A percentile compares a stretch with the other conserved stretches of the same genome.
Conservation (phyloP, 495 filamentous ascomycete genomes). For the Bathelium albidoporum region DNA sequence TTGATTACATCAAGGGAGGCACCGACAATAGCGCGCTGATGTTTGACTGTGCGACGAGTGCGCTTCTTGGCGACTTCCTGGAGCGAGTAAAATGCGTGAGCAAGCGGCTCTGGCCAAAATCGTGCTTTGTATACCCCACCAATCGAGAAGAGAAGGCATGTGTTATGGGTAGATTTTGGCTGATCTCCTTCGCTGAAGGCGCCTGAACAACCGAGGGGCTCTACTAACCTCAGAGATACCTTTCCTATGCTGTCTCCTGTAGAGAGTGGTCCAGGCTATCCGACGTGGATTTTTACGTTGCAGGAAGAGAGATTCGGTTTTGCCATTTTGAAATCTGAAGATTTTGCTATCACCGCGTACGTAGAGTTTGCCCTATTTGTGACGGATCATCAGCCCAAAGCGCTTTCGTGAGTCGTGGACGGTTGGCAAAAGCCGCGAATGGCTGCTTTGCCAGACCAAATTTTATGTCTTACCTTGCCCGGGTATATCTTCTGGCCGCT, state of each 20-base stretch:
- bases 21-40: conserved; percentile 97
- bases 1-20: conserved; percentile 99
- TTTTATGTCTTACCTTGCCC: conserved; percentile 70
- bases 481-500: conserved; percentile 97
- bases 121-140: not conserved
- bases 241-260: conserved; percentile 98
- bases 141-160: no score
- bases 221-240: conserved; percentile 96
- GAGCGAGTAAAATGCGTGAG: conserved; percentile 12
- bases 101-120: not conserved
- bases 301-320: conserved; percentile 98
- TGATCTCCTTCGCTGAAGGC: no score
- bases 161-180: no score
- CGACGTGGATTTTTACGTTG: conserved; percentile 99
- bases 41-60: conserved; percentile 94
- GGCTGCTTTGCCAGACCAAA: no score
- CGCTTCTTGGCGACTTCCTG: conserved; percentile 99
- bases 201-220: not conserved
- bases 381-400: conserved; percentile 8
- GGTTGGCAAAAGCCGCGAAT: no score
- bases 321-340: conserved; percentile 99
- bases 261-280: conserved; percentile 97
- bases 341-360: conserved; percentile 99
- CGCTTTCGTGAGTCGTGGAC: no score
- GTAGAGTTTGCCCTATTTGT: conserved; percentile 87